phyloP scores from a whole-genome alignment of 2,329 filamentous ascomycete genomes.

The Colletotrichum sp. region DNA sequence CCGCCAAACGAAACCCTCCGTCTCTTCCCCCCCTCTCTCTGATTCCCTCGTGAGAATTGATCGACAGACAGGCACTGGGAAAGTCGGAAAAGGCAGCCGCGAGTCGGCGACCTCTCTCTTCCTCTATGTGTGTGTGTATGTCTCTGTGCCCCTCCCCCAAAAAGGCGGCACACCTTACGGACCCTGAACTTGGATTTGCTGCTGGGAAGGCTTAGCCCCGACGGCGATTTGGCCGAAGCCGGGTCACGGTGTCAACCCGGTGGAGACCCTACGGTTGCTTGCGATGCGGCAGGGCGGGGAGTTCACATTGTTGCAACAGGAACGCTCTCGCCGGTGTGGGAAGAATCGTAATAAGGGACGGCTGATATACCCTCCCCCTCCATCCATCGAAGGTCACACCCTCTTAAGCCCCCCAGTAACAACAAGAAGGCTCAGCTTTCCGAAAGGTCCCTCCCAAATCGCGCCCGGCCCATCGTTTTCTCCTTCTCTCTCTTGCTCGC shows the following conservation, averaged over 20 bases:
- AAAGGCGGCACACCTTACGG: background rate
- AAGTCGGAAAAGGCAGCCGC: background rate
- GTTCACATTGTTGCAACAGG: background rate
- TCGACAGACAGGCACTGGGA: background rate
- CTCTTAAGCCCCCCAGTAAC: background rate
- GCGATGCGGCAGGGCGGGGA: constrained; percentile 9
- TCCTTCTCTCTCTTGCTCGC: background rate
- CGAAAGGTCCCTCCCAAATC: background rate
- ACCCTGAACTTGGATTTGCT: background rate
- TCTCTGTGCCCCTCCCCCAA: background rate
- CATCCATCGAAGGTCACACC: background rate
- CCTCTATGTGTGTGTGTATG: background rate
- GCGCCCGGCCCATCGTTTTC: background rate
- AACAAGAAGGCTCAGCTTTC: background rate
- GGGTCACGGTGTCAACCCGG: background rate
- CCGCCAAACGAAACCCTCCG: background rate
- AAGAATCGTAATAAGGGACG: background rate
- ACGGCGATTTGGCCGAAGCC: background rate
- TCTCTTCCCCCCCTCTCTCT: background rate
- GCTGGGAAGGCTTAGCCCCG: background rate
- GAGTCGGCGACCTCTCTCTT: background rate
- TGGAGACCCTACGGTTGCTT: background rate
- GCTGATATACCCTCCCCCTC: constrained; percentile 1
- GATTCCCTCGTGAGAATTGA: background rate
- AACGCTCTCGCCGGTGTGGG: background rate